Base-by-base conservation (phyloP, 805 yeast genomes). In the Ogataea paradorogensis region DNA sequence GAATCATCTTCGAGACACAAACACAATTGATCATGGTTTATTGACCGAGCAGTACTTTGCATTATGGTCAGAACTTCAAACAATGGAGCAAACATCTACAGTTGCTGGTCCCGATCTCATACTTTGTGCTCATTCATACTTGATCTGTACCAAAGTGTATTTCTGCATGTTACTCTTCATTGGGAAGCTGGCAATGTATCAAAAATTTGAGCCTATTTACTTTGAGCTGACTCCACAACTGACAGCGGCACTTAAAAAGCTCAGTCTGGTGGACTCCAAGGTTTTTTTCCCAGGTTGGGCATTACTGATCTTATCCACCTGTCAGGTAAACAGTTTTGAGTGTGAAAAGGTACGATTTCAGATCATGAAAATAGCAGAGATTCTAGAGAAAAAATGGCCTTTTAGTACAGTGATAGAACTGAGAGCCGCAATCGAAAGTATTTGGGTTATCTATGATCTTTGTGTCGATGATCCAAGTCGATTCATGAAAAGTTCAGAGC, bases 221-320 rank as follows among this genome's bases (percentile, higher is more conserved):
- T 32, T 20, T 7, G 21, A 14, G n/a, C 26, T 36, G 18, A 35
- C 43, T 15, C 46, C 51, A 3, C 30, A 45, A 22, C 30, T 52
- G 7, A 27, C 47, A n/a, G 18, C 15, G 13, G 20, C 40, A 3
- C 39, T 54, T 8, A 33, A 23, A 11, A 27, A 40, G 9, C 33
- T 52, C 15, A 51, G 51, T 33, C 28, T 13, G 9, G 15, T 34
- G 15, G 30, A 38, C 24, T 29, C 42, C 27, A 43, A 45, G 11
- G 46, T 47, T 4, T 48, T 59, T 10, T 61, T 55, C 23, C 67
- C 67, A 6, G 48, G 48, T 9, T 63, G 67, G 67, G 39, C 62
- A n/a, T 27, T 63, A 9, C 42, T 62, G 9, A 51, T 62, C 2
- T 26, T 55, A 3, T 43, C 60, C 0, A 37, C 47, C 7, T 50